These are phyloP conservation scores for Diutina sp. DNA, from an alignment of 1,139 yeast genomes.

Conservation along the genomic window DNA sequence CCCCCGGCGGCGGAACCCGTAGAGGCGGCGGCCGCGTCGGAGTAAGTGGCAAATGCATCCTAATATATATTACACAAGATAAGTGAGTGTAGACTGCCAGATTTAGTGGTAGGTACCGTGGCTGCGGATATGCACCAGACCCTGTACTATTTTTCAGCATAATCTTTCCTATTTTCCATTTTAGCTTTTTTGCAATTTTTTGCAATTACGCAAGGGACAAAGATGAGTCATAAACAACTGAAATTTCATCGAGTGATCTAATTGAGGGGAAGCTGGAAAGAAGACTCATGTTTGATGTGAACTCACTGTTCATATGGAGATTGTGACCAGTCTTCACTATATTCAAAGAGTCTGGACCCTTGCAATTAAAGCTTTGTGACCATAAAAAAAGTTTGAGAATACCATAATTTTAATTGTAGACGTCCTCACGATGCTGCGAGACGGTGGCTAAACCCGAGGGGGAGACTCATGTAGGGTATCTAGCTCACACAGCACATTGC, in stretches of 20 bases:
- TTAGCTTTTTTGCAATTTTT: neutral
- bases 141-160: neutral
- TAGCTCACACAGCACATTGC: neutral
- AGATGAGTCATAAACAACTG: neutral
- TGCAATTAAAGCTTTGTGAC: too few species aligned
- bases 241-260: too few species aligned
- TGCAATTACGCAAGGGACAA: neutral
- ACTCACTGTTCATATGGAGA: too few species aligned
- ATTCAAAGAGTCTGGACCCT: too few species aligned
- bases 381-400: too few species aligned
- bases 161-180: neutral
- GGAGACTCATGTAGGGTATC: neutral
- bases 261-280: too few species aligned
- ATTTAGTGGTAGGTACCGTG: neutral
- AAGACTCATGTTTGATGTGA: too few species aligned
- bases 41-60: neutral
- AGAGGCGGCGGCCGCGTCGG: neutral
- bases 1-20: neutral
- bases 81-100: neutral
- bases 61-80: neutral
- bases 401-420: too few species aligned
- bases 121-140: neutral
- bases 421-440: neutral
- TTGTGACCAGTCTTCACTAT: too few species aligned
- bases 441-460: neutral